These are phyloP conservation scores for Marchantia paleacea DNA, from an alignment of 225 moss, liverwort and hornwort species.

Conservation along the genomic window DNA sequence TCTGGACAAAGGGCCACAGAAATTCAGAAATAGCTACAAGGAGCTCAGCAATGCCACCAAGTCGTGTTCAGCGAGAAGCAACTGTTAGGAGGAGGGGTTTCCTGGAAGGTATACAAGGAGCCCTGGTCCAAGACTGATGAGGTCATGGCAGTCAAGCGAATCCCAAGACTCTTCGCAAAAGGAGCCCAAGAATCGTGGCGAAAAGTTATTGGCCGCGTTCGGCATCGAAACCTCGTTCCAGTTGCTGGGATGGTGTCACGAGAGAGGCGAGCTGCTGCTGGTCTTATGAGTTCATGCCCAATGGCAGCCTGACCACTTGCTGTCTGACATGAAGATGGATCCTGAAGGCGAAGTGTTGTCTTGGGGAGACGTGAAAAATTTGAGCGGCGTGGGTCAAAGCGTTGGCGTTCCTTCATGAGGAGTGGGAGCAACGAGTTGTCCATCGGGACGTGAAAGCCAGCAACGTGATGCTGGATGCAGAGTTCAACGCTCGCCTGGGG, in stretches of 20 bases:
- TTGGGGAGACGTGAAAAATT: slow-evolving; percentile 30
- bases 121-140: background rate
- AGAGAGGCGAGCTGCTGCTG: slow-evolving; percentile 21
- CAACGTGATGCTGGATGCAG: slow-evolving; percentile 35
- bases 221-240: slow-evolving; percentile 29
- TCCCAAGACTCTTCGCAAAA: slow-evolving; percentile 20
- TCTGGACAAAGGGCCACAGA: slow-evolving; percentile 19
- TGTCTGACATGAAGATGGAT: background rate
- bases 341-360: background rate
- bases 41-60: slow-evolving; percentile 20
- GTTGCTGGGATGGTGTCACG: slow-evolving; percentile 32
- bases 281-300: slow-evolving; percentile 33
- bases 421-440: slow-evolving; percentile 32
- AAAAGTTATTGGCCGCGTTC: slow-evolving; percentile 18
- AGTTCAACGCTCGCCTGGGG: slow-evolving; percentile 32
- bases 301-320: slow-evolving; percentile 31
- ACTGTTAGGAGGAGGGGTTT: slow-evolving; percentile 24
- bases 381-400: slow-evolving; percentile 28
- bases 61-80: slow-evolving; percentile 22
- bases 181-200: slow-evolving; percentile 21
- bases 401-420: slow-evolving; percentile 31
- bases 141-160: slow-evolving; percentile 24
- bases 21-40: slow-evolving; percentile 26
- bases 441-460: slow-evolving; percentile 39
- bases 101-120: slow-evolving; percentile 27